Percentiles rank a stretch among this genome's conserved stretches.
phyloP scores from a whole-genome alignment of 345 rosid genomes.

The Heritiera littoralis region DNA sequence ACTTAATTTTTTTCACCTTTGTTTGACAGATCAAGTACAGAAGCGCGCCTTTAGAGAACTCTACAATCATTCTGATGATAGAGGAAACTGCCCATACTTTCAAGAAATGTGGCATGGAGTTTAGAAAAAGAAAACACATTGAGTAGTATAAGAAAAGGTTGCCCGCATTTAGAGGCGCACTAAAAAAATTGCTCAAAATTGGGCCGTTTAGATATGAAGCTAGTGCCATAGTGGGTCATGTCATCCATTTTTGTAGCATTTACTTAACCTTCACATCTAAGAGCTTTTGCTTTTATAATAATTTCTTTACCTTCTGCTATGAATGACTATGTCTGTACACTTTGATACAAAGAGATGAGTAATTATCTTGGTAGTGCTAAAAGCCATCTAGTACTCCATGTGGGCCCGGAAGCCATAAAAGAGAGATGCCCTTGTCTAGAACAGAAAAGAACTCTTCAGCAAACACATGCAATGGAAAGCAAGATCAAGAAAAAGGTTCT shows the following conservation, averaged over 20 bases:
- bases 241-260: slow-evolving; percentile 29
- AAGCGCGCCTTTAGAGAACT: slow-evolving; percentile 12
- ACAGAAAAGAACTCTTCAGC: slow-evolving; percentile 19
- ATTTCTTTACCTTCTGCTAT: slow-evolving; percentile 22
- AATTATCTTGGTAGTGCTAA: neutral
- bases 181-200: slow-evolving; percentile 12
- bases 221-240: slow-evolving; percentile 5
- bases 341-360: neutral
- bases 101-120: slow-evolving; percentile 13
- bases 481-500: slow-evolving; percentile 11
- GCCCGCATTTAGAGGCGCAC: neutral
- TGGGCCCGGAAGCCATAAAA: slow-evolving; percentile 16
- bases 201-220: slow-evolving; percentile 6
- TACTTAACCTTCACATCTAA: slow-evolving; percentile 28
- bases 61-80: slow-evolving; percentile 18
- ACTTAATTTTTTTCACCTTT: neutral
- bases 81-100: slow-evolving; percentile 12
- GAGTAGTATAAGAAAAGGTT: slow-evolving; percentile 3
- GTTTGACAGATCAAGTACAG: slow-evolving; percentile 29
- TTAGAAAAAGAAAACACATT: neutral
- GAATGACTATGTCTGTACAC: slow-evolving; percentile 15
- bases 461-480: slow-evolving; percentile 37
- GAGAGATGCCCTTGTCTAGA: slow-evolving; percentile 2
- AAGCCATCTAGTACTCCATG: neutral
- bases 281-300: slow-evolving; percentile 25